Percentiles rank a stretch among this genome's conserved stretches.
Conservation (phyloP, 2,329 filamentous ascomycete genomes). For the Neonectria punicea region DNA sequence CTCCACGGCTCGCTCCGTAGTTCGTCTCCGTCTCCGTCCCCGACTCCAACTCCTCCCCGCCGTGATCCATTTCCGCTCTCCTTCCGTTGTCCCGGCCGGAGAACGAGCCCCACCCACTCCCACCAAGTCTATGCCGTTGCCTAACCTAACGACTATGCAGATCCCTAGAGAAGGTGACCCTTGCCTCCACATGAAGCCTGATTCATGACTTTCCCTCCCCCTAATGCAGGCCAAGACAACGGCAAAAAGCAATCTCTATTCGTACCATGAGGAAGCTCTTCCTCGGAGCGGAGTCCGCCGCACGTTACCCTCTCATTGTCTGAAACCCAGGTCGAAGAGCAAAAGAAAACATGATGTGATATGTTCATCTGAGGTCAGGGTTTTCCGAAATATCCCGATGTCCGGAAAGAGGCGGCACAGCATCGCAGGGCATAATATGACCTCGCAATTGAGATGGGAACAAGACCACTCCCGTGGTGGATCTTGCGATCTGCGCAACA, state of each 20-base stretch:
- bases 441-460: background rate
- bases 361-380: background rate
- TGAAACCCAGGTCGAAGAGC: background rate
- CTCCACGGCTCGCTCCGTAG: no score
- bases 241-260: background rate
- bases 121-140: background rate
- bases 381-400: background rate
- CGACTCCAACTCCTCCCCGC: background rate
- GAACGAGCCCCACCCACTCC: background rate
- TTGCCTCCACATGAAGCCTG: background rate
- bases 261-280: background rate
- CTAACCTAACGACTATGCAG: conserved; percentile 2
- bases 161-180: conserved; percentile 4
- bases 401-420: background rate
- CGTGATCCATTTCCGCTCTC: background rate
- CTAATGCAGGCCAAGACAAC: conserved; percentile 2
- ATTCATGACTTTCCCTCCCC: conserved; percentile 1
- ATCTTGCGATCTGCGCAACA: background rate
- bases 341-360: conserved; percentile 5
- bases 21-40: background rate
- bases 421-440: background rate
- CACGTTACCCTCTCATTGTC: background rate
- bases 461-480: background rate
- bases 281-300: background rate
- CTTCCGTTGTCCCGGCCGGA: conserved; percentile 1